phyloP scores from a whole-genome alignment of 768 basidiomycete genomes.

The Amanita inopinata region DNA sequence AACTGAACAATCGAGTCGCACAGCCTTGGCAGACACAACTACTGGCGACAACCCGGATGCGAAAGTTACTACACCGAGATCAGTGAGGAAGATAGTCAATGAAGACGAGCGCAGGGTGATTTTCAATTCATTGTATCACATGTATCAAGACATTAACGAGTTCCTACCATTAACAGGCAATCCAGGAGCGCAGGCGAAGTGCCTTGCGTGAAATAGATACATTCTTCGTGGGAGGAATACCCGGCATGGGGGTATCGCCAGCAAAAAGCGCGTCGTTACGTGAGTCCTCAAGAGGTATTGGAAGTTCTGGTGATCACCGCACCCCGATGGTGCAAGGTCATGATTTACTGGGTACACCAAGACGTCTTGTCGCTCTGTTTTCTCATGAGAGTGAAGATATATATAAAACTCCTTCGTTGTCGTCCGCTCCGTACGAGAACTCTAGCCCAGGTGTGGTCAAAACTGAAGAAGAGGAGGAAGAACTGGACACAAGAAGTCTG shows the following conservation, averaged over 20 bases:
- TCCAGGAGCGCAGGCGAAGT: constrained; percentile 52
- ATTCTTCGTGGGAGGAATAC: constrained; percentile 44
- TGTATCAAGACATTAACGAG: background rate
- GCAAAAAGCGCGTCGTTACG: constrained; percentile 9
- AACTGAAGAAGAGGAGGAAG: constrained; percentile 14
- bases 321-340: background rate
- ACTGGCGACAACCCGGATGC: too few relatives aligned
- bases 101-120: constrained; percentile 39
- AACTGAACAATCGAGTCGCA: background rate
- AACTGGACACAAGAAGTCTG: constrained; percentile 30
- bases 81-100: constrained; percentile 19
- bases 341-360: background rate
- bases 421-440: background rate
- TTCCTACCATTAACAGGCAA: constrained; percentile 39
- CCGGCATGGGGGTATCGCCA: constrained; percentile 35
- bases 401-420: too few relatives aligned
- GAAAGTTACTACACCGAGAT: constrained; percentile 14
- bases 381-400: background rate
- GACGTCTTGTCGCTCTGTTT: background rate
- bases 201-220: constrained; percentile 39
- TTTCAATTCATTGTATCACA: constrained; percentile 1
- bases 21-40: background rate
- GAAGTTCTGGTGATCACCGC: constrained; percentile 5
- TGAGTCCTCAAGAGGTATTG: constrained; percentile 9
- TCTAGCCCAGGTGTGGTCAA: background rate